These are phyloP conservation scores for Crithidia mellificae DNA, from an alignment of 208 protist genomes.

Conservation along the genomic window DNA sequence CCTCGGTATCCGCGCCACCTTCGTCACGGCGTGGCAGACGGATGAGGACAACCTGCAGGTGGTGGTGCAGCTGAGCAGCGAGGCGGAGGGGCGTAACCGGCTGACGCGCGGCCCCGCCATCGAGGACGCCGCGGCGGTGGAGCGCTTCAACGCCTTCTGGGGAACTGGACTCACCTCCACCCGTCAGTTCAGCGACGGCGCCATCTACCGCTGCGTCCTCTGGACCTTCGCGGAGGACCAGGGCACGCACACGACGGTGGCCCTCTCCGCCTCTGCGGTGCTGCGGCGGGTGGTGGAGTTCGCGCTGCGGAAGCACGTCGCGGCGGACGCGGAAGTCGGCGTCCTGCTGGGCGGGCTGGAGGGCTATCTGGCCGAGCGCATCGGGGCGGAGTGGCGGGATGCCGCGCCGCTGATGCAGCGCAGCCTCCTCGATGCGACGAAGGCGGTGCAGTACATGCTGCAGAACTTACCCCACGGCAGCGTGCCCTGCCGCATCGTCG, in stretches of 20 bases:
- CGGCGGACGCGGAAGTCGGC: conserved; percentile 32
- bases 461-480: conserved; percentile 52
- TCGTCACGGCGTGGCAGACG: conserved; percentile 52
- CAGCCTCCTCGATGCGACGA: conserved; percentile 58
- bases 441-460: conserved; percentile 66
- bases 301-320: conserved; percentile 62
- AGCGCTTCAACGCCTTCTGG: conserved; percentile 83
- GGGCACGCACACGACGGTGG: conserved; percentile 52
- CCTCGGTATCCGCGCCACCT: conserved; percentile 47
- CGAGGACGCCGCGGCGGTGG: conserved; percentile 68
- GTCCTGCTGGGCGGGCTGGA: conserved; percentile 70
- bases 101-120: conserved; percentile 76
- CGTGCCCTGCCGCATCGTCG: conserved; percentile 76
- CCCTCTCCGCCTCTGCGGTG: conserved; percentile 57
- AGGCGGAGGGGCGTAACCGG: conserved; percentile 72
- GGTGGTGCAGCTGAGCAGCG: conserved; percentile 54
- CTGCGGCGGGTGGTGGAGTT: conserved; percentile 60
- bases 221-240: conserved; percentile 66
- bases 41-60: conserved; percentile 49
- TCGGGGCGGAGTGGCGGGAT: conserved; percentile 81
- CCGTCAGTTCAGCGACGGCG: conserved; percentile 84
- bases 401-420: conserved; percentile 58
- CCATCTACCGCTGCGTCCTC: conserved; percentile 84
- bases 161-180: conserved; percentile 67
- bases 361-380: conserved; percentile 58